phyloP scores from a whole-genome alignment of 225 moss, liverwort and hornwort genomes.

The Bryum argenteum region DNA sequence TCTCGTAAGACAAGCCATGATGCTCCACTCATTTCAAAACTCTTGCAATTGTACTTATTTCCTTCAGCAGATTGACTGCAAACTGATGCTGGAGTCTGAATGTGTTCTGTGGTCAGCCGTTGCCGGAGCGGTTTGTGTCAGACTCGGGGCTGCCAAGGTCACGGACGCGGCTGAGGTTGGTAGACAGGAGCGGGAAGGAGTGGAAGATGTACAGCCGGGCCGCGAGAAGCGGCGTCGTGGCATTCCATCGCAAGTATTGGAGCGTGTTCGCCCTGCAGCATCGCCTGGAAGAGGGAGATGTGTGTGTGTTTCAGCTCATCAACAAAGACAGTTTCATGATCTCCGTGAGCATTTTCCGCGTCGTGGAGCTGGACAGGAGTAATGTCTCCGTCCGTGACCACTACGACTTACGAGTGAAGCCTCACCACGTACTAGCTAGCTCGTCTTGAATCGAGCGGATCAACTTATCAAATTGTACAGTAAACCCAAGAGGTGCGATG shows the following conservation, averaged over 20 bases:
- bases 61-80: too few relatives aligned
- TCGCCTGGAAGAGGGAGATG: conserved; percentile 47
- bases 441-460: too few relatives aligned
- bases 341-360: conserved; percentile 44
- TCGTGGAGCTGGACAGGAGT: conserved; percentile 13
- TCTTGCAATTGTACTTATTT: neutral
- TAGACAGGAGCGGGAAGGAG: conserved; percentile 18
- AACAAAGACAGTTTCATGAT: conserved; percentile 22
- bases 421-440: too few relatives aligned
- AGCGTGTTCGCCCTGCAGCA: conserved; percentile 34
- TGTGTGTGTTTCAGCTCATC: conserved; percentile 43
- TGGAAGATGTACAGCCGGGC: conserved; percentile 35
- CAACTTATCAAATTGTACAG: too few relatives aligned
- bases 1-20: conserved; percentile 21
- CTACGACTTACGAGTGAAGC: conserved; percentile 32
- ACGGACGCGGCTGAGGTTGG: conserved; percentile 11
- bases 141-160: conserved; percentile 14
- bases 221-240: conserved; percentile 19
- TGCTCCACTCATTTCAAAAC: neutral
- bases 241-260: conserved; percentile 36
- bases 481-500: too few relatives aligned
- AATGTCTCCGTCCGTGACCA: conserved; percentile 28
- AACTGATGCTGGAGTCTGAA: conserved; percentile 2
- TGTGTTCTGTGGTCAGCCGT: conserved; percentile 21
- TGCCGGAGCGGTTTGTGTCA: conserved; percentile 33